Evolutionary conservation across 306 rosid genomes (phyloP), one percentile per base, ranked within the genome.

Genomic region (Vicia faba): DNA sequence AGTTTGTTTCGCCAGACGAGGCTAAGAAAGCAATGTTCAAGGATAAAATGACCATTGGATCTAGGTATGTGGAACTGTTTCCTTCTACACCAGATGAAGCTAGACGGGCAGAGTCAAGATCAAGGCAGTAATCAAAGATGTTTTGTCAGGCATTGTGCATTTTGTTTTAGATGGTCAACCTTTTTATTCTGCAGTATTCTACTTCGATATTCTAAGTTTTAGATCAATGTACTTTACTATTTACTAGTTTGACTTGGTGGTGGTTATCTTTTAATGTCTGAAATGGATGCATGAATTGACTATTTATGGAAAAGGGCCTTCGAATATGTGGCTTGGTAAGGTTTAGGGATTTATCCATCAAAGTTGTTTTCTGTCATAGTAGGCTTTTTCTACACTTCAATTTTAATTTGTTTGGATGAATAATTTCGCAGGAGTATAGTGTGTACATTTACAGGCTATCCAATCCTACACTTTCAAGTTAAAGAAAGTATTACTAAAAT

Each of bases 41-140:
- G 83, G 99, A 95, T 79, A 95, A 95, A 87, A 95, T 88, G 97
- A 90, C 90, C 29, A 95, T 95, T 18, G 99, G 99, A 41, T 90
- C 99, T 39, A 90, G 99, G 87, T 95, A 95, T 59, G 97, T 90
- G 79, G 99, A 95, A 84, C 84, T 95, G 84, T 95, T 95, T 71
- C 99, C 99, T 44, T 95, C 99, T 18, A 95, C 99, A 61, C 86
- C 90, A 15, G 97, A 86, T 76, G 99, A 95, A 82, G 97, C 97
- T 11, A 82, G 99, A 57, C 85, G 97, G 36, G 95, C 99, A 3
- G 99, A 90, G 81, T 90, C 97, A 55, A 90, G 96, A 75, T 93
- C 99, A 50, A 86, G 96, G 87, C 97, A 88, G 92, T 93, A 84
- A 88, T 36, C 2, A 4, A 4, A 33, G 68, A 28, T 13, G 15